Evolutionary conservation across 208 protist species (phyloP).

Genomic region (Phytomonas sp.): DNA sequence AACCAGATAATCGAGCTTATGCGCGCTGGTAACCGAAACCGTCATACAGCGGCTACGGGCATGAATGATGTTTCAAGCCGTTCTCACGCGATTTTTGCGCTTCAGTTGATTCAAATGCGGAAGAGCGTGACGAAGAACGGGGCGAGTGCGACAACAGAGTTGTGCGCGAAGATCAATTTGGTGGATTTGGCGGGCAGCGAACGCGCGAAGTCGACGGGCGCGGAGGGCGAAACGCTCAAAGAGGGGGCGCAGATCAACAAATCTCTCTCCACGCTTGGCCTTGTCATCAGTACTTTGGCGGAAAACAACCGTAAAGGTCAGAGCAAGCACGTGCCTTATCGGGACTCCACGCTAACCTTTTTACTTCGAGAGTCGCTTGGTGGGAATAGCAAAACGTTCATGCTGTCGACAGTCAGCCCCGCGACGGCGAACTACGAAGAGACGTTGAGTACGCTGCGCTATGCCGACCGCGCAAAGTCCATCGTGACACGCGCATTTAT

Average conservation of each 20-base stretch:
- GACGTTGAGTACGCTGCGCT: conserved; percentile 86
- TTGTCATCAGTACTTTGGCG: conserved; percentile 88
- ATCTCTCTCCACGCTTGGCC: conserved; percentile 82
- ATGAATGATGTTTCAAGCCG: conserved; percentile 95
- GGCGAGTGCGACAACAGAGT: conserved; percentile 26
- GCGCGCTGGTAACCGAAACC: conserved; percentile 42
- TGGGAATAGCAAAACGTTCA: conserved; percentile 89
- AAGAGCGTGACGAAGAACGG: conserved; percentile 17
- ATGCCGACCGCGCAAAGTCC: conserved; percentile 87
- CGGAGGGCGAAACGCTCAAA: conserved; percentile 59
- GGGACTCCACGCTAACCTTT: conserved; percentile 82
- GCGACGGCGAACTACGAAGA: conserved; percentile 70
- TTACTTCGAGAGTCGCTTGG: conserved; percentile 87
- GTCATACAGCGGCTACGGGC: conserved; percentile 82
- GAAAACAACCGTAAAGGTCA: conserved; percentile 6
- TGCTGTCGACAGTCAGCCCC: conserved; percentile 86
- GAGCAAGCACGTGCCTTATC: conserved; percentile 63
- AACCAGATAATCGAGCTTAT: conserved; percentile 67
- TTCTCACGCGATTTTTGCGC: conserved; percentile 95
- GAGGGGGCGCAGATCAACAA: conserved; percentile 90
- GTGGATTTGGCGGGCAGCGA: conserved; percentile 93
- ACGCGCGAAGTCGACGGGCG: conserved; percentile 70
- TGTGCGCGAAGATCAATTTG: conserved; percentile 78
- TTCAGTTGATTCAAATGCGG: conserved; percentile 64
- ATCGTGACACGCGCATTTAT: conserved; percentile 85